Evolutionary conservation across 176 grass and related monocot species (phyloP).

Genomic region (Carex myosuroides): DNA sequence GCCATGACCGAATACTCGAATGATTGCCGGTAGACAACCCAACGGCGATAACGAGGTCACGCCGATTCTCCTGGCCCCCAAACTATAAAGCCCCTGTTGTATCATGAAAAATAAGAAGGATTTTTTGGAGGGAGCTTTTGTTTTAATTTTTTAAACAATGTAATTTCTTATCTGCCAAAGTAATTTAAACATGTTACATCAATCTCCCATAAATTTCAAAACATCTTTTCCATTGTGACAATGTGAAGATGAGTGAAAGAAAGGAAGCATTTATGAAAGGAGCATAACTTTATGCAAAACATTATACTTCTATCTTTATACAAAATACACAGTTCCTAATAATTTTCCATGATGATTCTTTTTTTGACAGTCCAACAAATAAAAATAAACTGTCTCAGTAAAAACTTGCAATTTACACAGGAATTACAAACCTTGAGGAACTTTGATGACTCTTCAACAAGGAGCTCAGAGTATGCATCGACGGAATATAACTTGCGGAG

Average conservation of each 20-base stretch:
- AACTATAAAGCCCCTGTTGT: slow-evolving; percentile 31
- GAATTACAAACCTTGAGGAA: slow-evolving; percentile 38
- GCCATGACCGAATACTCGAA: slow-evolving; percentile 49
- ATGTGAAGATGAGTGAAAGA: not conserved
- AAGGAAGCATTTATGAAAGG: not conserved
- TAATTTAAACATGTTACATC: not conserved
- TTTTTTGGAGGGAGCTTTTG: not conserved
- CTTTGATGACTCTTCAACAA: slow-evolving; percentile 34
- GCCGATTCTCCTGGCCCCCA: slow-evolving; percentile 64
- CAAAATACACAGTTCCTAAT: not conserved
- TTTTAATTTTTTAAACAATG: not conserved
- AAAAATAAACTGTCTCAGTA: not conserved
- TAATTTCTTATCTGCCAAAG: not conserved
- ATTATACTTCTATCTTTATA: not conserved
- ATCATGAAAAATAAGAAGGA: not conserved
- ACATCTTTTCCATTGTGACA: not conserved
- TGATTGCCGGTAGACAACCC: slow-evolving; percentile 61
- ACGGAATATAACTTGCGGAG: slow-evolving; percentile 38
- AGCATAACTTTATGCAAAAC: not conserved
- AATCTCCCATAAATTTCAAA: not conserved
- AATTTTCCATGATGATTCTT: not conserved
- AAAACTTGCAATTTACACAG: not conserved
- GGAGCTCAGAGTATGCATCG: slow-evolving; percentile 45
- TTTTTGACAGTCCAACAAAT: not conserved
- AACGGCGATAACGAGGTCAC: slow-evolving; percentile 62